Evolutionary conservation across 2,329 filamentous ascomycete species (phyloP), one percentile per base, ranked within the genome.

Genomic region (Aspergillus sp.): DNA sequence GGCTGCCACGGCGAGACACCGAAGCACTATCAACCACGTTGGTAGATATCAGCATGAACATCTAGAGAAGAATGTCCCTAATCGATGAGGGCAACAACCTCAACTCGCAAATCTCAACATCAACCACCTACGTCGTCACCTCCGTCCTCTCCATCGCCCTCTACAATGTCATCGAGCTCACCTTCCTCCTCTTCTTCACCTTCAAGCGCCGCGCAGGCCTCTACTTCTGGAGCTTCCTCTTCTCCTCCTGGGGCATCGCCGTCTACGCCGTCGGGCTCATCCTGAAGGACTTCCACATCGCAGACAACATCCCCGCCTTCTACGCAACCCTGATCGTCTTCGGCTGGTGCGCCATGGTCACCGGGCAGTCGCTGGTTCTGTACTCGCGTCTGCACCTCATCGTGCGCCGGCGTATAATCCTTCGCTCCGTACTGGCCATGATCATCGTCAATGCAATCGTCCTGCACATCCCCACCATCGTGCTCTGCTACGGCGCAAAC

Each of bases 341-440:
- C 56, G 84, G 82, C 17, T 82, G 84, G 78, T 81, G 80, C 61
- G 60, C 75, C 6, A 86, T 87, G 82, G 80, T 87, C 0, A 84
- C 84, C 1, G 85, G 84, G 2, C 83, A 86, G 66, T 82, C 81
- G 0, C 64, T 87, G 12, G 84, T 88, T 0, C 75, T 88, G 0
- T 88, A 84, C 74, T 87, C 84, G 0, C 79, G 85, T 6, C 77
- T 88, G 1, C 84, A 87, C 64, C 74, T 87, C 3, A 76, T 87
- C 23, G 71, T 83, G 0, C 78, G 77, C 37, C 81, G 80, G 23
- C 70, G 70, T 2, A 66, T 64, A 0, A 65, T 81, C 2, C 71
- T 87, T 2, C 78, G 76, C 17, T 73, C 75, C 43, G 79, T 84
- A 0, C 75, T 86, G 0, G 77, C 68, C 56, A 83, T 87, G 77